These are phyloP conservation scores for Torulaspora indica DNA, from an alignment of 805 yeast genomes.

Conservation along the genomic window DNA sequence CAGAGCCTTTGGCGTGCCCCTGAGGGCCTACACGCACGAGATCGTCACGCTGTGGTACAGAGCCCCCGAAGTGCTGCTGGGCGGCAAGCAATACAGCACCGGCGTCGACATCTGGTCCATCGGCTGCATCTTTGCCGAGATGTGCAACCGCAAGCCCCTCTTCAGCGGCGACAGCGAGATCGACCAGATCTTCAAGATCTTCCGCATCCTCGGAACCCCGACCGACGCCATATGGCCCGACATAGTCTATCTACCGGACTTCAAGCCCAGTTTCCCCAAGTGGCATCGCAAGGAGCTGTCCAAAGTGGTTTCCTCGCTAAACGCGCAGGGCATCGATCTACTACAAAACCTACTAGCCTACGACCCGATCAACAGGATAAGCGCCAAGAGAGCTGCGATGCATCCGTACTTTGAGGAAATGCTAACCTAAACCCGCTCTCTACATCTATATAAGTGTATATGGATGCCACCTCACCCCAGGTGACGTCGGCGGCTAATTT, in stretches of 20 bases:
- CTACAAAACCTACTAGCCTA: conserved; percentile 74
- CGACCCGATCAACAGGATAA: conserved; percentile 89
- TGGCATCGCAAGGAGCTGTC: conserved; percentile 86
- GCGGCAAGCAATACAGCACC: conserved; percentile 92
- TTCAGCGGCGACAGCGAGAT: conserved; percentile 97
- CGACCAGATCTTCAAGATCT: conserved; percentile 87
- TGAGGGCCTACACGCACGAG: conserved; percentile 94
- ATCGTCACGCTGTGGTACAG: conserved; percentile 98
- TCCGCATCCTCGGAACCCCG: conserved; percentile 94
- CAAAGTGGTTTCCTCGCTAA: conserved; percentile 73
- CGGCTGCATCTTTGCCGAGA: conserved; percentile 96
- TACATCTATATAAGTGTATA: neutral
- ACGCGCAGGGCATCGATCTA: conserved; percentile 77
- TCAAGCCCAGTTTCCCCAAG: conserved; percentile 74
- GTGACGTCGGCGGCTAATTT: conserved; percentile 1
- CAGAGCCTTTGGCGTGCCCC: conserved; percentile 96
- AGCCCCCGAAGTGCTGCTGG: conserved; percentile 93
- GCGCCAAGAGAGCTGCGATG: conserved; percentile 86
- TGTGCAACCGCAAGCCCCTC: conserved; percentile 96
- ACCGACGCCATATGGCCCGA: conserved; percentile 97
- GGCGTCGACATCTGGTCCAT: conserved; percentile 99
- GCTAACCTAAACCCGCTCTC: neutral
- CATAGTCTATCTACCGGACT: conserved; percentile 84
- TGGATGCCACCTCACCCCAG: neutral
- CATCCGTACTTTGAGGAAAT: conserved; percentile 58